phyloP scores from a whole-genome alignment of 768 basidiomycete genomes.

The Auriscalpium vulgare region DNA sequence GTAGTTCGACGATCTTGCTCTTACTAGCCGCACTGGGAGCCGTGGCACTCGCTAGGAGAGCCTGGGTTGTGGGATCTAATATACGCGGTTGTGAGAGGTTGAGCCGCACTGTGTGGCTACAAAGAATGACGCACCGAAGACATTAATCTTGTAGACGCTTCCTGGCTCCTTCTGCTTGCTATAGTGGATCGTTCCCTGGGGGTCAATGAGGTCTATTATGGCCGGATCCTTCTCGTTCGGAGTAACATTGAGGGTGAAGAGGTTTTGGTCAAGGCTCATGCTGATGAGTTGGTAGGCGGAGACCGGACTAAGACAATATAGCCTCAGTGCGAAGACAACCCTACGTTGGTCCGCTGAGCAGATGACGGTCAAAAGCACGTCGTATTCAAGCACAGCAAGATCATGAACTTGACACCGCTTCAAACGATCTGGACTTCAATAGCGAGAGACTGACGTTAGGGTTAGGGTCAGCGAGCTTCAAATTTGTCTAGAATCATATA shows the following conservation, averaged over 20 bases:
- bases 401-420: too few species aligned
- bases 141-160: conserved; percentile 51
- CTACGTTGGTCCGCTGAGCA: too few species aligned
- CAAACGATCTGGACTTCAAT: too few species aligned
- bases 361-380: too few species aligned
- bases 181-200: conserved; percentile 57
- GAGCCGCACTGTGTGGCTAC: background rate
- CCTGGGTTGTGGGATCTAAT: conserved; percentile 73
- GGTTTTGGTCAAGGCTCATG: conserved; percentile 82
- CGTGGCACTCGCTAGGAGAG: conserved; percentile 59
- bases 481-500: too few species aligned
- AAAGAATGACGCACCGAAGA: conserved; percentile 45
- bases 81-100: background rate
- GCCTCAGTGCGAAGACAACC: too few species aligned
- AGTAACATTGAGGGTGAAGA: conserved; percentile 70
- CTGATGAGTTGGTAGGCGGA: too few species aligned
- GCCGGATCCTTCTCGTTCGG: conserved; percentile 50
- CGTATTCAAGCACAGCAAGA: too few species aligned
- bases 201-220: conserved; percentile 65
- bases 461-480: too few species aligned
- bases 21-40: conserved; percentile 62
- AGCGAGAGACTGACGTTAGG: too few species aligned
- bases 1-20: conserved; percentile 65
- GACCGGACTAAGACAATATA: too few species aligned
- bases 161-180: conserved; percentile 56